These are phyloP conservation scores for Pythium phragmiticola DNA, from an alignment of 352 stramenopile genomes.

Conservation along the genomic window DNA sequence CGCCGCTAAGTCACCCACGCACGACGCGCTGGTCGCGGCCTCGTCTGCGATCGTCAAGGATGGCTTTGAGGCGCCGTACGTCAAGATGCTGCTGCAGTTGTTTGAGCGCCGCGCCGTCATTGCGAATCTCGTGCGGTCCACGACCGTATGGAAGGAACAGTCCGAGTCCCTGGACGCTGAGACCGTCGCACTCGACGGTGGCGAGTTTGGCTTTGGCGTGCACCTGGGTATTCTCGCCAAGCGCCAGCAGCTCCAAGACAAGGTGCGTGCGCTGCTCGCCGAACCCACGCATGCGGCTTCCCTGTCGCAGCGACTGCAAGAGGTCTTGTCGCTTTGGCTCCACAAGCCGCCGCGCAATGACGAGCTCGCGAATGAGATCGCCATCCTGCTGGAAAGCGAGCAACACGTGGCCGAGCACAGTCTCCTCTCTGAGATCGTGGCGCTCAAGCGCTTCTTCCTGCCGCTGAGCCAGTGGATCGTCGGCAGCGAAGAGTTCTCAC, in stretches of 20 bases:
- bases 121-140: slow-evolving; percentile 65
- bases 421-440: slow-evolving; percentile 48
- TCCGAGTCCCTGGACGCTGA: slow-evolving; percentile 31
- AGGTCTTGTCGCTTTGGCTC: slow-evolving; percentile 47
- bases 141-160: slow-evolving; percentile 67
- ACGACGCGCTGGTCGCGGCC: slow-evolving; percentile 48
- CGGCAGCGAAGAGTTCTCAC: slow-evolving; percentile 73
- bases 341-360: slow-evolving; percentile 55
- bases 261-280: slow-evolving; percentile 44
- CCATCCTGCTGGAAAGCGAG: slow-evolving; percentile 63
- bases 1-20: slow-evolving; percentile 40
- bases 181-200: slow-evolving; percentile 50
- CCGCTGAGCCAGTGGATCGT: slow-evolving; percentile 82
- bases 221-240: slow-evolving; percentile 70
- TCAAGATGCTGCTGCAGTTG: slow-evolving; percentile 78
- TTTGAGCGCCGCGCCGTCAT: slow-evolving; percentile 73
- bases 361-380: slow-evolving; percentile 61
- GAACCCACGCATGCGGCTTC: slow-evolving; percentile 26
- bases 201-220: slow-evolving; percentile 74
- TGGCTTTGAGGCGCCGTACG: slow-evolving; percentile 64
- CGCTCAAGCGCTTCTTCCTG: slow-evolving; percentile 55
- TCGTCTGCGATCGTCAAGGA: slow-evolving; percentile 28
- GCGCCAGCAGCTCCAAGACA: slow-evolving; percentile 67
- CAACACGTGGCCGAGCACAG: slow-evolving; percentile 32
- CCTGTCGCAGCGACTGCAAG: slow-evolving; percentile 47